Base-by-base conservation (phyloP, 805 yeast species). In the Wickerhamiella vanderwaltii region DNA sequence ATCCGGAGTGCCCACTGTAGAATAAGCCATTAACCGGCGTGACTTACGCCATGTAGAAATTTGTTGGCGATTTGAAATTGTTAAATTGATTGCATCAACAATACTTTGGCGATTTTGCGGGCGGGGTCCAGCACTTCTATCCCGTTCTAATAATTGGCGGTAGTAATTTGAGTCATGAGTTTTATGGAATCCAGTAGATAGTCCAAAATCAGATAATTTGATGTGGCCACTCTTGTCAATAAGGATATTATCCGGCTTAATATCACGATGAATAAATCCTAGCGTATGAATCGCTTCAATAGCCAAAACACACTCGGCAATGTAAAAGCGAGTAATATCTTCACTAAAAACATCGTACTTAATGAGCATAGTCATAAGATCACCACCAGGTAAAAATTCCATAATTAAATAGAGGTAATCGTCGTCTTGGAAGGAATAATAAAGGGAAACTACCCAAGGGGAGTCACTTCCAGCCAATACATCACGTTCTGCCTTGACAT, bases 11-110 rank as follows among this genome's bases (percentile, higher is more conserved):
- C 96, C 96, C 23, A 86, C 96, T 0, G 96, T 87, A 6, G 95
- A 84, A 57, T 86, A 86, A 1, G 95, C 95, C 95, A 87, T 85
- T 43, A 86, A 61, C 48, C 96, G 71, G 51, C 96, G 69, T 13
- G 88, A 78, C 59, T 85, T 84, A 55, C 95, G 72, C 96, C 96
- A 86, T 1, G 96, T 86, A 62, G 87, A 93, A 71, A 87, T 83
- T 59, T 86, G 95, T 58, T 85, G 94, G 48, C 91, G 74, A 57
- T 87, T 87, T 4, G 95, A 80, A 79, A 91, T 85, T 2, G 98
- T 91, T 60, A 91, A 68, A 56, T 85, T 93, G 55, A 91, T 91
- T 1, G 96, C 87, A 60, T 88, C 97, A 32, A 85, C 94, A 75
- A 81, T 73, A 3, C 91, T 77, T 57, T 83, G 84, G 49, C 94